These are phyloP conservation scores for Pachyrhizus erosus DNA, from an alignment of 306 rosid genomes.

Conservation along the genomic window DNA sequence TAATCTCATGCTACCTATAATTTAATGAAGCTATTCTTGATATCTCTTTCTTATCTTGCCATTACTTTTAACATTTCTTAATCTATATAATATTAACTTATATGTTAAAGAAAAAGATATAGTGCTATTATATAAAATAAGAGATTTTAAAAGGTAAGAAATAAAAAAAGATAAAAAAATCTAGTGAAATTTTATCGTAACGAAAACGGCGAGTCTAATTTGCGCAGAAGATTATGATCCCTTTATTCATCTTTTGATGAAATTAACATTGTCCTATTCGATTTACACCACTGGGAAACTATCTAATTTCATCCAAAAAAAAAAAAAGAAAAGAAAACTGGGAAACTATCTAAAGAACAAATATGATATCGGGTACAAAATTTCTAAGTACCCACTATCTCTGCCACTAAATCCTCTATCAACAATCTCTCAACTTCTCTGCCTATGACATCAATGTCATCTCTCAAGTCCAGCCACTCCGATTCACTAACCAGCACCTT, in stretches of 20 bases:
- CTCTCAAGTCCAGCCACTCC: slow-evolving; percentile 65
- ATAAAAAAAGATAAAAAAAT: background rate
- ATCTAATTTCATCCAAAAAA: no score
- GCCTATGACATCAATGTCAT: slow-evolving; percentile 68
- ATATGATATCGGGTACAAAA: slow-evolving; percentile 45
- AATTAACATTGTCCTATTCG: slow-evolving; percentile 50
- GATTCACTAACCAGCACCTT: slow-evolving; percentile 58
- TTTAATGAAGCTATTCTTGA: background rate
- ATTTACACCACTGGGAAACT: slow-evolving; percentile 48
- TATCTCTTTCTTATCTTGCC: background rate
- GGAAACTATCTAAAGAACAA: slow-evolving; percentile 37
- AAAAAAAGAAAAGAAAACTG: no score
- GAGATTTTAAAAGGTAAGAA: no score
- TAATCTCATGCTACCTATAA: background rate
- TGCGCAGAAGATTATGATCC: slow-evolving; percentile 29
- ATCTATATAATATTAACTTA: background rate
- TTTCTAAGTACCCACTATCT: slow-evolving; percentile 56
- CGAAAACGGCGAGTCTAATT: background rate
- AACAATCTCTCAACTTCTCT: slow-evolving; percentile 66
- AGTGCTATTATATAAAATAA: no score
- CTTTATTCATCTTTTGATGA: slow-evolving; percentile 67
- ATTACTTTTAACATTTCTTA: background rate
- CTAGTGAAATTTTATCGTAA: background rate
- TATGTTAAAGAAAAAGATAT: background rate
- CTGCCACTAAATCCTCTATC: slow-evolving; percentile 76